phyloP scores from a whole-genome alignment of 805 yeast genomes.

The Metschnikowia kofuensis region DNA sequence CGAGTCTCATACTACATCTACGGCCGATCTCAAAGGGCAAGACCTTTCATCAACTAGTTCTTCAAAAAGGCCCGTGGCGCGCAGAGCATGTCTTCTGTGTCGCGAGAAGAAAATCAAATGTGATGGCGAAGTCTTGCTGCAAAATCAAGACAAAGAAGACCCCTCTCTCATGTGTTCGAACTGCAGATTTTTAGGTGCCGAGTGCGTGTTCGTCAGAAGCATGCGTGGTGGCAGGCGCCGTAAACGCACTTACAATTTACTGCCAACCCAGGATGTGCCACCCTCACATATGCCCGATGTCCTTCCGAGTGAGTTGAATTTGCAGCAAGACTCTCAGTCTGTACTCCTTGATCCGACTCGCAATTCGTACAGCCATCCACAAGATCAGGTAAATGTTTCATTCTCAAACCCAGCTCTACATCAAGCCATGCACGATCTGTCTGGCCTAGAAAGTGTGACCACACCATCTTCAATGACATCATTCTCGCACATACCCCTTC shows the following conservation, averaged over 20 bases:
- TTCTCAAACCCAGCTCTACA: background rate
- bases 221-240: constrained; percentile 57
- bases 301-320: background rate
- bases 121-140: constrained; percentile 47
- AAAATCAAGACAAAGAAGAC: background rate
- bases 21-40: background rate
- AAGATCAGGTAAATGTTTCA: background rate
- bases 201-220: constrained; percentile 56
- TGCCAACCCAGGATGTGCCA: background rate
- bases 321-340: background rate
- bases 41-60: background rate
- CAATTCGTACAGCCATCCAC: background rate
- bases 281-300: background rate
- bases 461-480: background rate
- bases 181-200: constrained; percentile 42
- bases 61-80: constrained; percentile 47
- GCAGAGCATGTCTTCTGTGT: constrained; percentile 61
- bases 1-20: background rate
- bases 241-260: constrained; percentile 16
- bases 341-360: background rate
- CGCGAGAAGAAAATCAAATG: constrained; percentile 65
- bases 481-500: background rate
- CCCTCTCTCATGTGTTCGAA: constrained; percentile 41
- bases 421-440: background rate
- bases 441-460: background rate